phyloP scores from a whole-genome alignment of 2,329 filamentous ascomycete genomes.

The Xylariaceae sp. region DNA sequence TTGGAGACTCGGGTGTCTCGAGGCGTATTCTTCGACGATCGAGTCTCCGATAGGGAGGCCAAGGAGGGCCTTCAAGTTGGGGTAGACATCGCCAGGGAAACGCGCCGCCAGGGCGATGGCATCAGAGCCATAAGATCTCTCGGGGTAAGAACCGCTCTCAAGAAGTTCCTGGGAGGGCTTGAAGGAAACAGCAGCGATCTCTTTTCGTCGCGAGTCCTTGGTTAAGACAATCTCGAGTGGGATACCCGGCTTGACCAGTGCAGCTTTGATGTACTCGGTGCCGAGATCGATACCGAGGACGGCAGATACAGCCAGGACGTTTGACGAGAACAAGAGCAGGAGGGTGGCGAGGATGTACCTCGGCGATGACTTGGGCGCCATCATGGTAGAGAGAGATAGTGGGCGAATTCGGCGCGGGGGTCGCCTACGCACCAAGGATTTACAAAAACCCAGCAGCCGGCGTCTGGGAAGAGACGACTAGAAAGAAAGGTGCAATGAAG shows the following conservation, averaged over 20 bases:
- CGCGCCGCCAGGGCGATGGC: slow-evolving; percentile 80
- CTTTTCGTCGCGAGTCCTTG: slow-evolving; percentile 96
- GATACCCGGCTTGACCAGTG: slow-evolving; percentile 91
- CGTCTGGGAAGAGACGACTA: not conserved
- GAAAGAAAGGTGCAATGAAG: no score
- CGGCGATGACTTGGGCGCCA: slow-evolving; percentile 36
- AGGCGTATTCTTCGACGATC: slow-evolving; percentile 63
- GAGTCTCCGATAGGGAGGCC: slow-evolving; percentile 61
- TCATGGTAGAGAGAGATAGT: slow-evolving; percentile 28
- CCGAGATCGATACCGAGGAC: slow-evolving; percentile 92
- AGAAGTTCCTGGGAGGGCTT: slow-evolving; percentile 70
- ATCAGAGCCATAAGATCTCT: slow-evolving; percentile 87
- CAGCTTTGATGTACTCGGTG: slow-evolving; percentile 94
- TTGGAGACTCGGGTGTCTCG: slow-evolving; percentile 72
- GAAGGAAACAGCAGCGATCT: slow-evolving; percentile 84
- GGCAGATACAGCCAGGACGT: slow-evolving; percentile 56
- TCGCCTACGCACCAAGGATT: slow-evolving; percentile 23
- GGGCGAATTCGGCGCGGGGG: slow-evolving; percentile 25
- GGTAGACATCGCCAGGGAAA: slow-evolving; percentile 90
- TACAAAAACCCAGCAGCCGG: slow-evolving; percentile 14
- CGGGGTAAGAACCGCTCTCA: slow-evolving; percentile 66
- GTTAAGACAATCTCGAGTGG: slow-evolving; percentile 96
- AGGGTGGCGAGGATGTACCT: slow-evolving; percentile 36
- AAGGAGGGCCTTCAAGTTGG: slow-evolving; percentile 87
- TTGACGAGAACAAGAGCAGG: slow-evolving; percentile 40